These are phyloP conservation scores for Pythium vanterpoolii DNA, from an alignment of 352 stramenopile species.

Conservation along the genomic window DNA sequence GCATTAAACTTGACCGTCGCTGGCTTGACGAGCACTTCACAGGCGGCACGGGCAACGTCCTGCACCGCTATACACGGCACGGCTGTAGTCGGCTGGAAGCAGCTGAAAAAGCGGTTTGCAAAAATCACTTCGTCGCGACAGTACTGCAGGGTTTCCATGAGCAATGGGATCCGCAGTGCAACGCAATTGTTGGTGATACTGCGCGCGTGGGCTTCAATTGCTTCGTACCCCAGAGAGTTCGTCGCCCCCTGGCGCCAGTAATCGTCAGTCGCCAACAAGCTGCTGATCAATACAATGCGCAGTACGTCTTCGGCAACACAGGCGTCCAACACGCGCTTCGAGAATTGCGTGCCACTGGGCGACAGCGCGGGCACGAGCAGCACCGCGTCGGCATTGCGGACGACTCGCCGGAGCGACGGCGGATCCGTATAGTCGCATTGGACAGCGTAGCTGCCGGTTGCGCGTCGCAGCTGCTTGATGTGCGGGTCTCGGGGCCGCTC, in stretches of 20 bases:
- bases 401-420: conserved; percentile 46
- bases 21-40: conserved; percentile 41
- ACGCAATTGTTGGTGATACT: conserved; percentile 42
- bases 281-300: conserved; percentile 65
- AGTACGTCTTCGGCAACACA: conserved; percentile 37
- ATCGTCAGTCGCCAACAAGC: conserved; percentile 41
- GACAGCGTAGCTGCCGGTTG: conserved; percentile 50
- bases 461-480: conserved; percentile 47
- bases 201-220: conserved; percentile 63
- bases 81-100: conserved; percentile 38
- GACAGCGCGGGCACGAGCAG: conserved; percentile 63
- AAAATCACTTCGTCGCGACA: conserved; percentile 76
- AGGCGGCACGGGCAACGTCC: conserved; percentile 56
- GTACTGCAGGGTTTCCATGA: conserved; percentile 78
- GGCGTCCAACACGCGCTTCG: conserved; percentile 65
- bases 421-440: conserved; percentile 52
- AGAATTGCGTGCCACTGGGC: conserved; percentile 54
- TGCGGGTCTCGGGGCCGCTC: conserved; percentile 48
- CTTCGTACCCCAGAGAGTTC: conserved; percentile 45
- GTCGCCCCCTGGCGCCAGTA: conserved; percentile 14
- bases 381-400: conserved; percentile 69
- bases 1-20: conserved; percentile 41
- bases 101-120: conserved; percentile 53
- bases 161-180: conserved; percentile 55
- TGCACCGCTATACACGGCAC: conserved; percentile 66